Evolutionary conservation across 441 rosid genomes (phyloP).

Genomic region (Croton setiger): DNA sequence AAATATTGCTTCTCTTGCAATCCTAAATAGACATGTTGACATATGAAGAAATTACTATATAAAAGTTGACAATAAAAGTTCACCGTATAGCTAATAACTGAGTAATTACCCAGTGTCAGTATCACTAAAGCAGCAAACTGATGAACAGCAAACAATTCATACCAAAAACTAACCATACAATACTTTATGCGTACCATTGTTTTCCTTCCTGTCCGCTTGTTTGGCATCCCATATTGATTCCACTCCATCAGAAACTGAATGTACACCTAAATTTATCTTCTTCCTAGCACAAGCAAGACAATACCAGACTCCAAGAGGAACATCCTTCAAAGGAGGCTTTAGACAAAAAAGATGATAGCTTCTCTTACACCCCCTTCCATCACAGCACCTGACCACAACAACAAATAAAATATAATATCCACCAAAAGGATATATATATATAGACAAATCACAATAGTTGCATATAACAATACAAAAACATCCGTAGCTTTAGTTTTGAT

Average conservation of each 20-base stretch:
- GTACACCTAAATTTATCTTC: conserved; percentile 38
- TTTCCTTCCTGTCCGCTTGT: conserved; percentile 31
- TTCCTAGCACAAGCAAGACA: conserved; percentile 41
- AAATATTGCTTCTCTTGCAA: conserved; percentile 34
- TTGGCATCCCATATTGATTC: conserved; percentile 47
- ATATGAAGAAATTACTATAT: conserved; percentile 6
- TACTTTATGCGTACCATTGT: conserved; percentile 34
- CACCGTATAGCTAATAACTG: not conserved
- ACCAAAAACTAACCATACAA: not conserved
- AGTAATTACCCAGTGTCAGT: conserved; percentile 3
- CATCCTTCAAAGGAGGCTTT: conserved; percentile 37
- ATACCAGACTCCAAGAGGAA: conserved; percentile 46
- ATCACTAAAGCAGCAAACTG: not conserved
- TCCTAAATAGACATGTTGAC: conserved; percentile 27
- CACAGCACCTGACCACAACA: conserved; percentile 43
- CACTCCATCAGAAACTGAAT: conserved; percentile 42
- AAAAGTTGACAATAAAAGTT: not conserved
- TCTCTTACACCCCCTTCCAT: conserved; percentile 50
- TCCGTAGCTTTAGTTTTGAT: not conserved
- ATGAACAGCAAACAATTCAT: not conserved
- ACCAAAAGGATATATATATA: not conserved
- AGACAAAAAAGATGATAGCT: conserved; percentile 54
- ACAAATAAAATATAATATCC: not conserved
- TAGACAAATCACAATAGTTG: not conserved
- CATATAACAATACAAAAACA: not conserved